phyloP scores from a whole-genome alignment of 2,329 filamentous ascomycete genomes.

The Aspergillus floridensis region DNA sequence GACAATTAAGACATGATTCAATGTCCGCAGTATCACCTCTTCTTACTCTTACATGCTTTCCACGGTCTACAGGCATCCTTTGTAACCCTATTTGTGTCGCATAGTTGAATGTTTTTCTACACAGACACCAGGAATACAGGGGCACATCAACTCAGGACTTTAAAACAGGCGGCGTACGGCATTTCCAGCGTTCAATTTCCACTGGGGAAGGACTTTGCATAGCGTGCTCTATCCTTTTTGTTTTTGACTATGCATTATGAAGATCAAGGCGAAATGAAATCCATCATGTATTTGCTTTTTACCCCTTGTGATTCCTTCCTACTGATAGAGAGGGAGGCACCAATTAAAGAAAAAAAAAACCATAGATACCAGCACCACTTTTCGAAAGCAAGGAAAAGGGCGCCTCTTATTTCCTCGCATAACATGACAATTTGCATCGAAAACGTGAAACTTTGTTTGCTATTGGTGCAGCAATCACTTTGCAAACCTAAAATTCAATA shows the following conservation, averaged over 20 bases:
- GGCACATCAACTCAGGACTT: not conserved
- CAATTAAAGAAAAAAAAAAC: not conserved
- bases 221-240: constrained; percentile 12
- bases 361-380: not conserved
- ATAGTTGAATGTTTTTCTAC: not conserved
- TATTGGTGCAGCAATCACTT: not conserved
- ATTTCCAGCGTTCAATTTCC: not conserved
- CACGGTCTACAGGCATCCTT: not conserved
- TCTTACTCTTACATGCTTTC: not conserved
- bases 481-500: not conserved
- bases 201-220: constrained; percentile 12
- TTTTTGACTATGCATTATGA: constrained; percentile 5
- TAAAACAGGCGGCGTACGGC: constrained; percentile 13
- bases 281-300: not conserved
- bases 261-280: constrained; percentile 3
- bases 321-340: not conserved
- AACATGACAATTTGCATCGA: not conserved
- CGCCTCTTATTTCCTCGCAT: not conserved
- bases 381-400: not conserved
- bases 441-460: not conserved
- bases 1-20: not conserved
- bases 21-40: not conserved
- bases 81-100: not conserved
- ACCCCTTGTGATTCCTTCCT: not conserved
- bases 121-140: not conserved